Conservation (phyloP, 805 yeast genomes). For the Cyberlindnera euphorbiae region DNA sequence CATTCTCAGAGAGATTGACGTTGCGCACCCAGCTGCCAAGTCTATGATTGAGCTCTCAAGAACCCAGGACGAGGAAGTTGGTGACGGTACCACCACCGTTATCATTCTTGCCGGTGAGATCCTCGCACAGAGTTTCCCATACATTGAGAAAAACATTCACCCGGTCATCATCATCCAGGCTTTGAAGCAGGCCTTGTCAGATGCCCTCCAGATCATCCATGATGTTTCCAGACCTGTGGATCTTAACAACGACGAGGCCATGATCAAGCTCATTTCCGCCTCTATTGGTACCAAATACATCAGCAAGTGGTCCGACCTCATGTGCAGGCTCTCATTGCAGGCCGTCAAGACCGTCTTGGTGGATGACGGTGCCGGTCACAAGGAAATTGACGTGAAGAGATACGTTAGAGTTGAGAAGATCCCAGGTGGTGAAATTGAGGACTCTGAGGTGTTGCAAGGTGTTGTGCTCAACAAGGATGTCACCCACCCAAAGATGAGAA, state of each 20-base stretch:
- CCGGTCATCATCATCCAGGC: slow-evolving; percentile 96
- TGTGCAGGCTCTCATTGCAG: slow-evolving; percentile 83
- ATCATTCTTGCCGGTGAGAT: slow-evolving; percentile 97
- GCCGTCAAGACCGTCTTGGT: slow-evolving; percentile 83
- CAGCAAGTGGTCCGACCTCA: slow-evolving; percentile 81
- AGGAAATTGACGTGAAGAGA: slow-evolving; percentile 89
- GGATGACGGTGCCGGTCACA: slow-evolving; percentile 51
- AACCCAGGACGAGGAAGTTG: slow-evolving; percentile 98
- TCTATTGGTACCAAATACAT: slow-evolving; percentile 96
- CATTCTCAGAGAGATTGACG: slow-evolving; percentile 92
- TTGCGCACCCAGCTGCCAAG: slow-evolving; percentile 98
- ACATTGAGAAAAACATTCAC: slow-evolving; percentile 90
- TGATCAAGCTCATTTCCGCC: slow-evolving; percentile 81
- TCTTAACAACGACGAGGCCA: slow-evolving; percentile 74
- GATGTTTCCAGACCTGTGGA: slow-evolving; percentile 82
- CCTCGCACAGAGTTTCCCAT: slow-evolving; percentile 90
- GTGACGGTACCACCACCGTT: slow-evolving; percentile 98
- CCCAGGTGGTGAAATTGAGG: slow-evolving; percentile 97
- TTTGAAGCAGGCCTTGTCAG: slow-evolving; percentile 81
- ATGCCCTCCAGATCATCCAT: slow-evolving; percentile 85
- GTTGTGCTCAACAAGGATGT: slow-evolving; percentile 92
- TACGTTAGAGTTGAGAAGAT: slow-evolving; percentile 92
- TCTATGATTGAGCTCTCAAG: slow-evolving; percentile 95
- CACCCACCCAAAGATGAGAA: slow-evolving; percentile 97
- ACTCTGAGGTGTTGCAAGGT: slow-evolving; percentile 84